Percentiles rank a stretch among this genome's conserved stretches.
phyloP scores from a whole-genome alignment of 75 land plant species.

The Cupressus sempervirens region DNA sequence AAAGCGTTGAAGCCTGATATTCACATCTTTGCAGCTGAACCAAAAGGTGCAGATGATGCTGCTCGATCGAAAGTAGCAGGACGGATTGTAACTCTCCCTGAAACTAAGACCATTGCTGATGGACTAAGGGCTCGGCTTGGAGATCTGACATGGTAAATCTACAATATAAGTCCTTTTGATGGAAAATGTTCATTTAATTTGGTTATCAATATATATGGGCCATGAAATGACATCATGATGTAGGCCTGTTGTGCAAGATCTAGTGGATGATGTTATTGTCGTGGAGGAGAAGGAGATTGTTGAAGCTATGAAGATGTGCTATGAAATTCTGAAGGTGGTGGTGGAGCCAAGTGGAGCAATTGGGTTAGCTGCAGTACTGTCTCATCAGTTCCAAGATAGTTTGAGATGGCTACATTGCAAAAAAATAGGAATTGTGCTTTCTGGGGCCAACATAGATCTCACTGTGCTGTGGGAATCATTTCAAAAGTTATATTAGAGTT shows the following conservation, averaged over 20 bases:
- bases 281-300: slow-evolving; percentile 74
- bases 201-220: slow-evolving; percentile 11
- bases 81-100: slow-evolving; percentile 41
- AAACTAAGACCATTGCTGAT: slow-evolving; percentile 81
- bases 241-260: slow-evolving; percentile 88
- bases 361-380: slow-evolving; percentile 77
- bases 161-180: not conserved
- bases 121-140: slow-evolving; percentile 87
- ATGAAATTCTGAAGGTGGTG: slow-evolving; percentile 71
- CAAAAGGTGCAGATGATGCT: slow-evolving; percentile 93
- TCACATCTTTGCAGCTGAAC: slow-evolving; percentile 80
- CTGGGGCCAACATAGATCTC: slow-evolving; percentile 89
- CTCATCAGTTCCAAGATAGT: slow-evolving; percentile 46
- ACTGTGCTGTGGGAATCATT: slow-evolving; percentile 62
- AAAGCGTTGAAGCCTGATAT: slow-evolving; percentile 84
- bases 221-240: not conserved
- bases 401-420: slow-evolving; percentile 28
- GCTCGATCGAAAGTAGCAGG: slow-evolving; percentile 73
- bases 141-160: slow-evolving; percentile 70
- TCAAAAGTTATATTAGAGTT: slow-evolving; percentile 9
- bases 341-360: slow-evolving; percentile 95
- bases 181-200: not conserved
- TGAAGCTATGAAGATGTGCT: slow-evolving; percentile 76
- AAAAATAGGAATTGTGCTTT: slow-evolving; percentile 72
- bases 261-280: slow-evolving; percentile 69